phyloP scores from a whole-genome alignment of 257 asterid genomes.

The Lycium barbarum region DNA sequence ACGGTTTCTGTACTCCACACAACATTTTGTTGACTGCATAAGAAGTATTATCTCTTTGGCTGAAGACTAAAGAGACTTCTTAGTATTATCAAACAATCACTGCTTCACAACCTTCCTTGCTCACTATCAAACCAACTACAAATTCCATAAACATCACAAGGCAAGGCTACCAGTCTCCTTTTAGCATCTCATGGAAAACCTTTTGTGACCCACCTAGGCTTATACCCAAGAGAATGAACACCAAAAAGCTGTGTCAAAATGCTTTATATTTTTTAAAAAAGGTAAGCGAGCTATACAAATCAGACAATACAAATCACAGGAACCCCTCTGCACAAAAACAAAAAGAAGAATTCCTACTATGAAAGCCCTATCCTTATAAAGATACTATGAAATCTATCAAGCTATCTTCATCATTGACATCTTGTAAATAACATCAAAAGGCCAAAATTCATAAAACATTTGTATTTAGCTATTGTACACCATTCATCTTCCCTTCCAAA shows the following conservation, averaged over 20 bases:
- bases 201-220: constrained; percentile 1
- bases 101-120: not conserved
- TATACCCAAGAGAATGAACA: not conserved
- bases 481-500: not conserved
- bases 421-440: not conserved
- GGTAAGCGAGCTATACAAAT: not conserved
- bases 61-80: not conserved
- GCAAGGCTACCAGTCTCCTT: not conserved
- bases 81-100: not conserved
- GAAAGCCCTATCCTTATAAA: not conserved
- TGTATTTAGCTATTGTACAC: not conserved
- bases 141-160: not conserved
- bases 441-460: constrained; percentile 5
- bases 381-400: not conserved
- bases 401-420: not conserved
- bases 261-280: not conserved
- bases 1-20: not conserved
- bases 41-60: not conserved
- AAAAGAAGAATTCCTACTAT: not conserved
- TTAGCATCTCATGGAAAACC: not conserved
- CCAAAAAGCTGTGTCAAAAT: not conserved
- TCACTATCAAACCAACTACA: not conserved
- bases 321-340: not conserved
- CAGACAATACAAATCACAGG: not conserved
- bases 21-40: not conserved